Evolutionary conservation across 176 grass and related monocot genomes (phyloP), one percentile per base, ranked within the genome.

Genomic region (Tillandsia fasciculata): DNA sequence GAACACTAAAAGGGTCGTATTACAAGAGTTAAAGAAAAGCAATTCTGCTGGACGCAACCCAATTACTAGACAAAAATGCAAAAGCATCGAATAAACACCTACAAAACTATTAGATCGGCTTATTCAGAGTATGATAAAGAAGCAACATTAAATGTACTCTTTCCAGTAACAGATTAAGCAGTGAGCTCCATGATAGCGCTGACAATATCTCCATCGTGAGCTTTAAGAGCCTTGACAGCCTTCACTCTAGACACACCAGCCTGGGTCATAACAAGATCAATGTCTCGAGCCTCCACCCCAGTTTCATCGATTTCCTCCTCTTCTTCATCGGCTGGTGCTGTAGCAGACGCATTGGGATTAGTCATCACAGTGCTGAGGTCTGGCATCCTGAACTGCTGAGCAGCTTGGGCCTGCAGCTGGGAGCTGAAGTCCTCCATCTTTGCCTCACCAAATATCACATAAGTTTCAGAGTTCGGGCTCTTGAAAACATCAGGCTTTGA

Each of bases 261-360:
- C 79, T 96, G 87, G 57, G 91, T 87, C 91, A 96, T 96, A 84
- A 96, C 87, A 80, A 96, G 87, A 80, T 96, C 87, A 83, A 90
- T 96, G 76, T 96, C 91, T 50, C 81, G 91, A 15, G 84, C 69
- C 79, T 96, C 91, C 69, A 96, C 81, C 27, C 85, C 87, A 11
- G 78, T 63, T 76, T 90, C 91, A 75, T 96, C 87, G 1, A 90
- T 85, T 61, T 85, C 91, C 48, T 92, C 89, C 50, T 90, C 90
- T 51, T 96, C 87, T 77, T 96, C 91, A 65, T 73, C 91, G 11
- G 81, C 61, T 2, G 73, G 50, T 2, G 78, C 49, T 0, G 81
- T 81, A 1, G 78, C 65, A 67, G 65, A 82, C 6, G 49, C 67
- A 69, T 90, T 84, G 3, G 74, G 83, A 78, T 87, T 90, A 11